Base-by-base conservation (phyloP, 345 rosid species). In the Gossypium rotundifolium region DNA sequence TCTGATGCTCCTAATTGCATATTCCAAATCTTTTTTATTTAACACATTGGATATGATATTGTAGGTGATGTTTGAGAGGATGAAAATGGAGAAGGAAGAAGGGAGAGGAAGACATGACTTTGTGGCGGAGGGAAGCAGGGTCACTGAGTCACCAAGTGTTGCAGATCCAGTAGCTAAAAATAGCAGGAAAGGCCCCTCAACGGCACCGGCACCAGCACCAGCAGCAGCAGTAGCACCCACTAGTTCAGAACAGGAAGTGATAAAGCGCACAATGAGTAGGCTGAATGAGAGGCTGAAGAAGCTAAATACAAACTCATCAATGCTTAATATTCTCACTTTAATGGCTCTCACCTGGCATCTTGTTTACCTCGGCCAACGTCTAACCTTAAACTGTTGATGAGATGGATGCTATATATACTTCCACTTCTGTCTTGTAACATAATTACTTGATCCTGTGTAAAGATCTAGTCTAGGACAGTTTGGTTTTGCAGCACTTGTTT, bases 71-170 rank as follows among this genome's bases (percentile, higher is more conserved):
- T 84, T 87, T 68, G 93, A 92, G 85, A 76, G 86, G 75, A 78
- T 86, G 81, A 94, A 85, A 80, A 65, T 86, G 51, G 96, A 89
- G 59, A 94, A 91, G 75, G 95, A 94, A 69, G 98, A 91, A 78
- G 92, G 93, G 44, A 79, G 91, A 79, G 95, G 96, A 68, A 76
- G 83, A 68, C 93, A 82, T 18, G 73, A 57, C 45, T 27, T 33
- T 3, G 51, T 4, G 1, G 42, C 65, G 1, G 75, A 73, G 62
- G 13, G 76, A 11, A 49, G 51, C 42, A 27, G 65, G 68, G 70
- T 38, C 46, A 65, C 63, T 6, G 68, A 71, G 53, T 25, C 55
- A 20, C 74, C 45, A 45, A 8, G 61, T 10, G 52, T 16, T n/a
- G 14, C 63, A 0, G 70, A 66, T 9, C 52, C 78, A 7, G 60